Percentiles rank a stretch among this genome's conserved stretches.
These are phyloP conservation scores for Dissoconium aciculare DNA, from an alignment of 2,329 filamentous ascomycete genomes.

Conservation along the genomic window DNA sequence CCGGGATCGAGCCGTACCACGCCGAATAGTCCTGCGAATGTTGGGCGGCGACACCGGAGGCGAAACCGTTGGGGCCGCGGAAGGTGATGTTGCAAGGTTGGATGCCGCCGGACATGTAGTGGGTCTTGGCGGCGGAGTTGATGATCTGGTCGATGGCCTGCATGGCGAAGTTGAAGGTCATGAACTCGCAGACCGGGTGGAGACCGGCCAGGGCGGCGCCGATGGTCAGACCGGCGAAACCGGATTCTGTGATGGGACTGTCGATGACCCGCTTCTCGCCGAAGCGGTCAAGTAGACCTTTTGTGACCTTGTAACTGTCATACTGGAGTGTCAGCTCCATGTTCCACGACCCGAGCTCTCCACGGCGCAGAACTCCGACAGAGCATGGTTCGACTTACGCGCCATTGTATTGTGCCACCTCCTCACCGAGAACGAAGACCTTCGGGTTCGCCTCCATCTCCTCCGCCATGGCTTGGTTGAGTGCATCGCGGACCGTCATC, in stretches of 20 bases:
- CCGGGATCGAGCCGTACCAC: slow-evolving; percentile 97
- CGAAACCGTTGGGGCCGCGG: slow-evolving; percentile 97
- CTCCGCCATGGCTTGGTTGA: slow-evolving; percentile 96
- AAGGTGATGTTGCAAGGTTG: slow-evolving; percentile 99
- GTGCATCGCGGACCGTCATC: slow-evolving; percentile 89
- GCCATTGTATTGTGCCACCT: slow-evolving; percentile 99
- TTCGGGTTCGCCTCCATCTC: slow-evolving; percentile 90
- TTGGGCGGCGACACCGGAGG: slow-evolving; percentile 85
- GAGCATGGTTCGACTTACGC: no score
- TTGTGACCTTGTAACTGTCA: slow-evolving; percentile 82
- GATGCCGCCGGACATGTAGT: slow-evolving; percentile 99
- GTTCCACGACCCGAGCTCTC: no score
- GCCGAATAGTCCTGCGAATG: slow-evolving; percentile 98
- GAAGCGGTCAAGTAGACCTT: slow-evolving; percentile 91
- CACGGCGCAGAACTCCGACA: no score
- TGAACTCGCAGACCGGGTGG: slow-evolving; percentile 95
- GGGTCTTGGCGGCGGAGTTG: slow-evolving; percentile 97
- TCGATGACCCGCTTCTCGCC: slow-evolving; percentile 96
- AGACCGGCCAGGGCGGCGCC: slow-evolving; percentile 90
- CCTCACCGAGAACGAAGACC: slow-evolving; percentile 91
- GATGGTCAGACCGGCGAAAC: slow-evolving; percentile 84
- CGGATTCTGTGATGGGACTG: slow-evolving; percentile 94
- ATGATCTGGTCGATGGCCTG: slow-evolving; percentile 99
- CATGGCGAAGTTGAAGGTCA: slow-evolving; percentile 99
- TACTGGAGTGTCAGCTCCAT: no score